These are phyloP conservation scores for Haplosporangium gracile DNA, from an alignment of 192 early-diverging fungal genomes.

Conservation along the genomic window DNA sequence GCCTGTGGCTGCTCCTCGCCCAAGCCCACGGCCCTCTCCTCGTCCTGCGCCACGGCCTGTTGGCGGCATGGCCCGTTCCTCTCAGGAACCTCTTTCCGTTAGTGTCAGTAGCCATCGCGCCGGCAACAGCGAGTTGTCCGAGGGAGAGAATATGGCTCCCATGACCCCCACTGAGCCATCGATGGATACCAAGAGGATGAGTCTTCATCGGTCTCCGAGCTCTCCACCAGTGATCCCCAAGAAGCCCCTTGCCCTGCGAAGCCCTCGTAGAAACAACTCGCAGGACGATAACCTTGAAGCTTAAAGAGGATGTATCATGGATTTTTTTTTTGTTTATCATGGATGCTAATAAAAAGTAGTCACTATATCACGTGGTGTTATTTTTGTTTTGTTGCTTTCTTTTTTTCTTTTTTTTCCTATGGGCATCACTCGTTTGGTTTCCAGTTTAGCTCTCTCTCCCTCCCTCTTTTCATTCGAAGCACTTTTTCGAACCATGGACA, in stretches of 20 bases:
- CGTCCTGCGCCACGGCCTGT: conserved; percentile 30
- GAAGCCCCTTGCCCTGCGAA: conserved; percentile 37
- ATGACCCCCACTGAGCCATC: neutral
- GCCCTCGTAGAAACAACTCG: neutral
- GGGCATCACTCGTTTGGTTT: neutral
- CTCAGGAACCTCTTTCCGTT: neutral
- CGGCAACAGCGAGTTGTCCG: neutral
- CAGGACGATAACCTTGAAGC: neutral
- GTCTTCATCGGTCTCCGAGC: conserved; percentile 15
- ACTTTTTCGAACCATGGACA: conserved; percentile 22
- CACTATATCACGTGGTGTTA: conserved; percentile 8
- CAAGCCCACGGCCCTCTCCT: conserved; percentile 23
- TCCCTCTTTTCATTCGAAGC: neutral
- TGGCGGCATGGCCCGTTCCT: conserved; percentile 18
- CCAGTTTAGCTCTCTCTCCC: neutral
- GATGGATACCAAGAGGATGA: conserved; percentile 11
- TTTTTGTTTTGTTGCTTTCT: conserved; percentile 5
- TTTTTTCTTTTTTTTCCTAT: conserved; percentile 33
- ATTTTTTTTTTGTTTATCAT: no score
- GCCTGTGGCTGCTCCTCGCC: conserved; percentile 37
- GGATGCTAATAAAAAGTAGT: conserved; percentile 15
- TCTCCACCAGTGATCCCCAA: conserved; percentile 34
- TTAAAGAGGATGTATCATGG: neutral
- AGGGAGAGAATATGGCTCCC: neutral
- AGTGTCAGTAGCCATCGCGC: neutral